Evolutionary conservation across 306 rosid genomes (phyloP).

Genomic region (Spatholobus suberectus): DNA sequence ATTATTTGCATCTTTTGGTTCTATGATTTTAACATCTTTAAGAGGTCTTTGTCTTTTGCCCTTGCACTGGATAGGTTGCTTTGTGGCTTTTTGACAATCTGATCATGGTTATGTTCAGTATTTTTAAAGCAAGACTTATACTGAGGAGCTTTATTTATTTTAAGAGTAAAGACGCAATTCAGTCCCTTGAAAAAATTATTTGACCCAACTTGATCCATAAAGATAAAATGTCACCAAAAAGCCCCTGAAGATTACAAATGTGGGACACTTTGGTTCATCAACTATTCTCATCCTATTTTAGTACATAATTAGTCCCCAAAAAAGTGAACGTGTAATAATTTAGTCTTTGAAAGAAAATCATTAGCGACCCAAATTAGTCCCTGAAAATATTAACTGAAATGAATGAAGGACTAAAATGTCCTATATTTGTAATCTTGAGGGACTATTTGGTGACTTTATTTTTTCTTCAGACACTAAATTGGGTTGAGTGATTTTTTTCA

Average conservation of each 20-base stretch:
- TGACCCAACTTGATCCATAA: background rate
- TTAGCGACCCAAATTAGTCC: background rate
- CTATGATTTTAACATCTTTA: background rate
- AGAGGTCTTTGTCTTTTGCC: background rate
- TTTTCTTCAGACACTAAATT: background rate
- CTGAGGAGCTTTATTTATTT: background rate
- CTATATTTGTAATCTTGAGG: background rate
- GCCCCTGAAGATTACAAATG: background rate
- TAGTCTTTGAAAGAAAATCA: background rate
- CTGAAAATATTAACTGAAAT: background rate
- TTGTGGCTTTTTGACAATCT: constrained; percentile 14
- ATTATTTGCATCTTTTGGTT: constrained; percentile 13
- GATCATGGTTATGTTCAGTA: background rate
- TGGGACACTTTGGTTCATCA: background rate
- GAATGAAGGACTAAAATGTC: background rate
- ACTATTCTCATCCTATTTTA: background rate
- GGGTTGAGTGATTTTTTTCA: background rate
- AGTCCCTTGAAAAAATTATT: background rate
- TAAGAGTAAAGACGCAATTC: background rate
- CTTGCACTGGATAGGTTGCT: constrained; percentile 18
- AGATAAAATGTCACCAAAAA: background rate
- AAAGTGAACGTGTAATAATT: too few species aligned
- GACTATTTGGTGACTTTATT: background rate
- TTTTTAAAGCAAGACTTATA: background rate
- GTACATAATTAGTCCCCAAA: background rate